Base-by-base conservation (phyloP, 371 early-diverging fungal genomes). In the Rhizopus arrhizus region DNA sequence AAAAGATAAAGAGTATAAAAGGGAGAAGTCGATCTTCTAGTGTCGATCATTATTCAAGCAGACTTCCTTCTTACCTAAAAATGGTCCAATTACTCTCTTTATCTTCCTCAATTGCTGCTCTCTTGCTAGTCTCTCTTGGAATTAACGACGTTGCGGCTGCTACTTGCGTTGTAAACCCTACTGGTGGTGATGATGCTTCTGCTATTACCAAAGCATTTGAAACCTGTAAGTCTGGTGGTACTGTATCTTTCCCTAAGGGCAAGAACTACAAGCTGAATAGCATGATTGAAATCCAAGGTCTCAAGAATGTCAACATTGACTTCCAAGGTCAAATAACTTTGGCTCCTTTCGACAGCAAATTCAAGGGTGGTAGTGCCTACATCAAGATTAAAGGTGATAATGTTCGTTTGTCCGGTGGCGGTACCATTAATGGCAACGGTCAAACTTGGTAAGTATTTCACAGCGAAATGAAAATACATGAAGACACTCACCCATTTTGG, bases 201-300 rank as follows among this genome's bases (percentile, higher is more conserved):
- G 62, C 59, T 40, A 74, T 74, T 35, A 59, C 43, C 1, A 48
- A 45, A 11, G 74, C 74, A 9, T 74, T 74, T 64, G 54, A 58
- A 3, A 56, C 54, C 35, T 74, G 72, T 49, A 66, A 68, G 48
- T 61, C 53, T 32, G 74, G 74, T n/a, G 74, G 72, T 38, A 71
- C 61, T n/a, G 72, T 74, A 13, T 56, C 58, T 16, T 74, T 74
- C 42, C 42, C 72, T 9, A 55, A 53, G 8, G 72, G 69, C 0
- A 46, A 60, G 4, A 68, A 54, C 33, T 74, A 71, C 48, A 65
- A 70, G 16, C 11, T 68, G 49, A 66, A 70, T 3, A 43, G 55
- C 10, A 28, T 74, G 34, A 47, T 74, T 16, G 16, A 31, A 8
- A n/a, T 74, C 34, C 15, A 40, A n/a, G 66, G 62, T 9, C 53